Evolutionary conservation across 1,139 yeast genomes (phyloP), one percentile per base, ranked within the genome.

Genomic region (Candida pseudoviswanathii): DNA sequence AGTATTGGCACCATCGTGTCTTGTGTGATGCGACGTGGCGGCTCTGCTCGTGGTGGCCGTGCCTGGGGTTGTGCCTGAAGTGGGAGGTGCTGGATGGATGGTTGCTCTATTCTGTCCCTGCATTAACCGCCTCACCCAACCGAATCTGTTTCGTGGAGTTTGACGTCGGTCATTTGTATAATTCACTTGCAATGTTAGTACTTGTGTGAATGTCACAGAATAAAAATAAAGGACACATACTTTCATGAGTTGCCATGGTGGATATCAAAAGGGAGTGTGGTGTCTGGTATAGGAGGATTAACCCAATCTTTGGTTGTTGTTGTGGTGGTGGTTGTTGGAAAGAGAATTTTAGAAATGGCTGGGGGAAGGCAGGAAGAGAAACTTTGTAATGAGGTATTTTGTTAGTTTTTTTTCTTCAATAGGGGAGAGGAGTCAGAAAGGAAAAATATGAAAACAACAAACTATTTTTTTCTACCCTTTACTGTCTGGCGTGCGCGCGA

Each of bases 91-190:
- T 26, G 45, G 21, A 16, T 26, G 21, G 21, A 25, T 25, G n/a
- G 43, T 36, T 21, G 50, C 43, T 48, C 73, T 58, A 49, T 61
- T 70, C 48, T 68, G 80, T 27, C 79, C 78, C 53, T 75, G 80
- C 72, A 76, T 73, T 44, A 76, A 68, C 46, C 81, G 61, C 51
- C 68, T 68, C 22, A 76, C 81, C 81, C 81, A 76, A 4, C 75
- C 71, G 55, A 76, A 76, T 41, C 80, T 61, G 43, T 71, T 71
- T 47, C 68, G 66, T 32, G 60, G 57, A 3, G 51, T 33, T 16
- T 63, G 66, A 39, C 68, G 61, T 52, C 61, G 61, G 29, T 51
- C 56, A 38, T 43, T 39, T 9, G 44, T 37, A 41, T 25, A 46
- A 40, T 45, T 51, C 7, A 49, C 54, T 51, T 22, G n/a, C 29